Conservation (phyloP, 2,329 filamentous ascomycete species). For the Aspergillus cejpii region DNA sequence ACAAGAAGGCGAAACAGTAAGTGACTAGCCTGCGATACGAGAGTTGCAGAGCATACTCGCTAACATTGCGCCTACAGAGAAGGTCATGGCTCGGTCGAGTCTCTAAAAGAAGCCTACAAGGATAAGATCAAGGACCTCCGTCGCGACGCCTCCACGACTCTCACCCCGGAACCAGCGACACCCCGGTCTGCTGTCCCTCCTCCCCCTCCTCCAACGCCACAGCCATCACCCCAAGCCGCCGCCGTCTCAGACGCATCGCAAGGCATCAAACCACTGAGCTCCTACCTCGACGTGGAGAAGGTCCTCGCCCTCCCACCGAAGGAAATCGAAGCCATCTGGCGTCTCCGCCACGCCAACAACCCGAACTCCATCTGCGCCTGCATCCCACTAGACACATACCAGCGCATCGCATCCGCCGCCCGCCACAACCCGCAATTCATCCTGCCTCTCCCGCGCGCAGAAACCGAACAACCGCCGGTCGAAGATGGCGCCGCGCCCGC, state of each 20-base stretch:
- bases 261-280: constrained; percentile 58
- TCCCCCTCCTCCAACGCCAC: constrained; percentile 34
- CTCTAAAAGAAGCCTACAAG: constrained; percentile 71
- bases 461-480: constrained; percentile 17
- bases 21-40: constrained; percentile 14
- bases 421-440: constrained; percentile 79
- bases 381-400: constrained; percentile 68
- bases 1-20: constrained; percentile 66
- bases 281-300: constrained; percentile 75
- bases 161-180: constrained; percentile 41
- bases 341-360: constrained; percentile 70
- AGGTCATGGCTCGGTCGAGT: constrained; percentile 54
- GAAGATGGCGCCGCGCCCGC: constrained; percentile 27
- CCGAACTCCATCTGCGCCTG: constrained; percentile 74
- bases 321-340: constrained; percentile 85
- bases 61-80: constrained; percentile 55
- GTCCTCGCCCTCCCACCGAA: constrained; percentile 63
- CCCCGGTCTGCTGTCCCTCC: too few relatives aligned
- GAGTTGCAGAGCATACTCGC: constrained; percentile 17
- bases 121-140: constrained; percentile 71
- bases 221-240: constrained; percentile 28
- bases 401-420: constrained; percentile 63
- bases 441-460: constrained; percentile 62
- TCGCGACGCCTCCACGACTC: constrained; percentile 56
- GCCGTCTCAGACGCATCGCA: constrained; percentile 45